Conservation (phyloP, 495 filamentous ascomycete species). For the Jackrogersella multiformis region DNA sequence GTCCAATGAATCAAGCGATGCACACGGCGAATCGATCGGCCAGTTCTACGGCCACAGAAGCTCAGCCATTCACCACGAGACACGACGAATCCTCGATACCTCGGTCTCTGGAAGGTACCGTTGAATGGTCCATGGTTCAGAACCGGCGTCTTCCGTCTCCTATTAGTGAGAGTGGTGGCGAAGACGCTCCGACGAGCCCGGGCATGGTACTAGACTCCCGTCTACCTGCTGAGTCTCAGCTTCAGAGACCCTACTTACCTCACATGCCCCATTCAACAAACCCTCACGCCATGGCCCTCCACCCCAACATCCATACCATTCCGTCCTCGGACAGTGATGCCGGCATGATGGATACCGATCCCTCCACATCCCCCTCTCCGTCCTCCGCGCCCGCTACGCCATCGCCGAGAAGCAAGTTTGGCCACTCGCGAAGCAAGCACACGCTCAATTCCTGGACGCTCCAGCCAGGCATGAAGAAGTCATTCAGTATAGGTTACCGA, state of each 20-base stretch:
- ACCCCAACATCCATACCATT: conserved; percentile 48
- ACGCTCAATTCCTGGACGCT: conserved; percentile 59
- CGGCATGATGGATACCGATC: conserved; percentile 48
- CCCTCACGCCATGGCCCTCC: conserved; percentile 40
- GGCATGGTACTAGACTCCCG: conserved; percentile 52
- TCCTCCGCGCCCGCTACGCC: conserved; percentile 46
- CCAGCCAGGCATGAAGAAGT: conserved; percentile 67
- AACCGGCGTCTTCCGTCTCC: conserved; percentile 73
- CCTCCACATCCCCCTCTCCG: conserved; percentile 30
- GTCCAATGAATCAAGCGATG: conserved; percentile 34
- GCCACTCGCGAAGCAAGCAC: conserved; percentile 58
- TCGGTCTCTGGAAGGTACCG: conserved; percentile 50
- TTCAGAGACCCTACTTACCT: conserved; percentile 41
- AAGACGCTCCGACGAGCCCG: conserved; percentile 50
- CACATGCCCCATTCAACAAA: conserved; percentile 48
- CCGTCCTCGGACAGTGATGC: conserved; percentile 36
- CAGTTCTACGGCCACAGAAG: conserved; percentile 45
- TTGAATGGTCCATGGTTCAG: conserved; percentile 58
- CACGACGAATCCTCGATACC: conserved; percentile 47
- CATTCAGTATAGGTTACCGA: conserved; percentile 84
- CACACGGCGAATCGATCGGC: conserved; percentile 36
- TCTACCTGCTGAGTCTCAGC: conserved; percentile 25
- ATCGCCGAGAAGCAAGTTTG: conserved; percentile 48
- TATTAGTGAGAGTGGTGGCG: conserved; percentile 71
- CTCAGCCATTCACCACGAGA: conserved; percentile 25